phyloP scores from a whole-genome alignment of 768 basidiomycete species.

The Amanita molliuscula region DNA sequence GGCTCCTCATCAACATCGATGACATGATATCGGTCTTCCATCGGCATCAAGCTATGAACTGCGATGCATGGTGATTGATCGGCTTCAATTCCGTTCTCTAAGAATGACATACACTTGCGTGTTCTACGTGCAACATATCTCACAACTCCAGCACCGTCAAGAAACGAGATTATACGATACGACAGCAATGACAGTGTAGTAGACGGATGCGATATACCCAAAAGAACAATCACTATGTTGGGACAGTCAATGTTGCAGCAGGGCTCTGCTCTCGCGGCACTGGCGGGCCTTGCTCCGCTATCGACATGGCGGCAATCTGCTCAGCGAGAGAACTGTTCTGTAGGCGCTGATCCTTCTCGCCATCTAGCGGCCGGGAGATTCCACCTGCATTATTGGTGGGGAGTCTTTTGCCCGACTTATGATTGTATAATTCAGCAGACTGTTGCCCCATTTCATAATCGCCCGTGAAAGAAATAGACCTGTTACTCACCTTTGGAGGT shows the following conservation, averaged over 20 bases:
- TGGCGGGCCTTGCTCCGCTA: slow-evolving; percentile 10
- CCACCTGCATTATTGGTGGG: slow-evolving; percentile 16
- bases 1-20: slow-evolving; percentile 1
- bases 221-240: neutral
- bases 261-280: neutral
- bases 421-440: slow-evolving; percentile 26
- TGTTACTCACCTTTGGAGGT: slow-evolving; percentile 28
- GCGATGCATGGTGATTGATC: too few relatives aligned
- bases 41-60: neutral
- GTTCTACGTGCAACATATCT: neutral
- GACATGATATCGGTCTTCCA: neutral
- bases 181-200: slow-evolving; percentile 6
- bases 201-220: slow-evolving; percentile 4
- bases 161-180: slow-evolving; percentile 1
- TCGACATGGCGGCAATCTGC: slow-evolving; percentile 15
- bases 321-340: slow-evolving; percentile 10
- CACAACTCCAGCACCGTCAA: slow-evolving; percentile 5
- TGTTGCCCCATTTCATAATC: neutral
- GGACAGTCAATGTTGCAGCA: neutral
- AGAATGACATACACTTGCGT: too few relatives aligned
- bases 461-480: neutral
- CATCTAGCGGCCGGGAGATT: slow-evolving; percentile 9
- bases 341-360: slow-evolving; percentile 5
- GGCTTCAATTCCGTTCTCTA: too few relatives aligned
- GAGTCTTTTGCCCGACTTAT: slow-evolving; percentile 20